These are phyloP conservation scores for Raffaelea albimanens DNA, from an alignment of 2,329 filamentous ascomycete genomes.

Conservation along the genomic window DNA sequence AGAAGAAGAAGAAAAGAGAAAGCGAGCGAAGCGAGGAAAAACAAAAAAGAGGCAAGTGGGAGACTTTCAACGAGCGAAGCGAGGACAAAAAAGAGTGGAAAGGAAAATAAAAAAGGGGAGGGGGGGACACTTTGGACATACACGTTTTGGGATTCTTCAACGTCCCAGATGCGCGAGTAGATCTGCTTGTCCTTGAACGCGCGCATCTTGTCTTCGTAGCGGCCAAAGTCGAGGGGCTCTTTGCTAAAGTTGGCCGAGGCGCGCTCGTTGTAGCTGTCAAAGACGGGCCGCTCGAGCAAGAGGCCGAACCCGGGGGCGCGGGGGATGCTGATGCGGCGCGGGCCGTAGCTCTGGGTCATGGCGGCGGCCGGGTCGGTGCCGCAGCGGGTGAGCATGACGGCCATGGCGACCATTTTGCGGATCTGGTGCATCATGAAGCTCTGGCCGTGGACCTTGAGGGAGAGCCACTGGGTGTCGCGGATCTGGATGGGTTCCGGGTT, in stretches of 20 bases:
- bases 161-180: conserved; percentile 81
- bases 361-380: conserved; percentile 64
- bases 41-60: too few relatives aligned
- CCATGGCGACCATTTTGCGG: conserved; percentile 97
- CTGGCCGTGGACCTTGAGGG: conserved; percentile 91
- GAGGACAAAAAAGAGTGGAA: not conserved
- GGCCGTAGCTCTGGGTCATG: conserved; percentile 62
- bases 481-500: conserved; percentile 71
- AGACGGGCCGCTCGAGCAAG: conserved; percentile 82
- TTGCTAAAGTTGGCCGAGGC: conserved; percentile 54
- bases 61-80: not conserved
- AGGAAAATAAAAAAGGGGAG: not conserved
- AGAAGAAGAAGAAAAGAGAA: too few relatives aligned
- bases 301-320: conserved; percentile 87
- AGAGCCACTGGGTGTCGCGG: conserved; percentile 89
- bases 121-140: conserved; percentile 41
- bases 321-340: conserved; percentile 72
- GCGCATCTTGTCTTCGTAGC: conserved; percentile 67
- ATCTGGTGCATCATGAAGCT: conserved; percentile 99
- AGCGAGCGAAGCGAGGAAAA: not conserved
- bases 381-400: conserved; percentile 71
- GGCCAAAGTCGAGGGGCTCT: conserved; percentile 67
- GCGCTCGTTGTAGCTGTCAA: conserved; percentile 76
- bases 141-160: conserved; percentile 82
- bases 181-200: conserved; percentile 90